Conservation (phyloP, 2,329 filamentous ascomycete species). For the Fusarium pseudocircinatum region DNA sequence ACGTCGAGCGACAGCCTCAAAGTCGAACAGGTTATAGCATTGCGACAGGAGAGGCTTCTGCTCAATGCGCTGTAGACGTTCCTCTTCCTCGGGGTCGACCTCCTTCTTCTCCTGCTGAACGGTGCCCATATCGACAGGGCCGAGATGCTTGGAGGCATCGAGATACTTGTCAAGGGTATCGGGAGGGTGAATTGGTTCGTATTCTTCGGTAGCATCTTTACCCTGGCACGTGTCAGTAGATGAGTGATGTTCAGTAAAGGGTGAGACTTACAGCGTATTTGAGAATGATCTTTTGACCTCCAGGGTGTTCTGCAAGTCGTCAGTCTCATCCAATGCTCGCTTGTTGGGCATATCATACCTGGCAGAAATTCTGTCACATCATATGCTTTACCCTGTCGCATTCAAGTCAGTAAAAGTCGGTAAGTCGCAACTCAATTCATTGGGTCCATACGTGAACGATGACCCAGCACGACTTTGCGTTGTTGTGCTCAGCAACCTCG, state of each 20-base stretch:
- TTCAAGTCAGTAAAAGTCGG: conserved; percentile 27
- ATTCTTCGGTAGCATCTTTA: conserved; percentile 92
- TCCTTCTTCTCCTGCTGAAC: conserved; percentile 77
- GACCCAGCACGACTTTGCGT: conserved; percentile 87
- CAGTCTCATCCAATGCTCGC: background rate
- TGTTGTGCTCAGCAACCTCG: conserved; percentile 77
- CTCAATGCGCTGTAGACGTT: conserved; percentile 76
- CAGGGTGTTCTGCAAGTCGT: conserved; percentile 75
- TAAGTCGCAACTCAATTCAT: background rate
- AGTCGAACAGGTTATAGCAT: conserved; percentile 95
- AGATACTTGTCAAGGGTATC: conserved; percentile 90
- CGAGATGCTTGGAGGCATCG: conserved; percentile 84
- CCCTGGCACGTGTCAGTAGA: conserved; percentile 58
- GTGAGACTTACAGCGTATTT: conserved; percentile 77
- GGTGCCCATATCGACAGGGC: conserved; percentile 87
- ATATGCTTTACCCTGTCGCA: conserved; percentile 75
- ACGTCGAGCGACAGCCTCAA: conserved; percentile 88
- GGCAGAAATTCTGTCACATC: conserved; percentile 92
- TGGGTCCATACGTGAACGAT: conserved; percentile 75
- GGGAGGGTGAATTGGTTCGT: conserved; percentile 86
- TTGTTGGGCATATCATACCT: conserved; percentile 55
- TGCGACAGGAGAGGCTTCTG: conserved; percentile 83
- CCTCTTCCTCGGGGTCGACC: conserved; percentile 67
- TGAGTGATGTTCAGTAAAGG: background rate
- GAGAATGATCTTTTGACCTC: conserved; percentile 90